Conservation (phyloP, 164 flowering plant species). For the Buxus sempervirens region DNA sequence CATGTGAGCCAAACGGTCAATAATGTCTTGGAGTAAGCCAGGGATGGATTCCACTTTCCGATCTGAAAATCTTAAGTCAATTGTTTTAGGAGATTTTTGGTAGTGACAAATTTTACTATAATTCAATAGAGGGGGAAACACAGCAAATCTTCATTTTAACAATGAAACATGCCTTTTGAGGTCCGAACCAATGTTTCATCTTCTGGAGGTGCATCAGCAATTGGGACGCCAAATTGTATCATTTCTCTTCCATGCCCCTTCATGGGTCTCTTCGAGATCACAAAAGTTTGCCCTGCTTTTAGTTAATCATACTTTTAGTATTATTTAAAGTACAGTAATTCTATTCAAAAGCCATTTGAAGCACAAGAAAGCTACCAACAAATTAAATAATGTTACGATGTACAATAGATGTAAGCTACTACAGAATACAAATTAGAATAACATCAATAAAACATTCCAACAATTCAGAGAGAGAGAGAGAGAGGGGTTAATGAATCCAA, state of each 20-base stretch:
- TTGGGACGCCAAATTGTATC: constrained; percentile 73
- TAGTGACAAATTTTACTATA: not conserved
- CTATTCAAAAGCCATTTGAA: not conserved
- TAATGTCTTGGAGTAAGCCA: constrained; percentile 52
- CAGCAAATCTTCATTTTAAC: not conserved
- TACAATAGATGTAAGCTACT: not conserved
- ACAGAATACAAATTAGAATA: too few relatives aligned
- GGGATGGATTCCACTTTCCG: constrained; percentile 69
- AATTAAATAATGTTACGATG: too few relatives aligned
- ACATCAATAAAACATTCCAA: too few relatives aligned
- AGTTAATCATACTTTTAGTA: constrained; percentile 1
- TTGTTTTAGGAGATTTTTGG: not conserved
- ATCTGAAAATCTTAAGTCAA: constrained; percentile 40
- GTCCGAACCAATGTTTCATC: constrained; percentile 47
- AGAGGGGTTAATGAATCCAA: too few relatives aligned
- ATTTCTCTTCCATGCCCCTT: constrained; percentile 90
- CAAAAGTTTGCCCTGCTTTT: constrained; percentile 70
- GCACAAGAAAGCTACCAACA: not conserved
- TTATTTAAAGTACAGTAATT: too few relatives aligned
- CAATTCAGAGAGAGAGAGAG: too few relatives aligned
- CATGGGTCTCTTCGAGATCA: constrained; percentile 63
- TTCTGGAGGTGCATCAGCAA: constrained; percentile 63
- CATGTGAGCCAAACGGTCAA: constrained; percentile 45
- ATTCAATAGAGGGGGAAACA: not conserved
- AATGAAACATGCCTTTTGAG: constrained; percentile 53